Evolutionary conservation across 768 basidiomycete genomes (phyloP), one percentile per base, ranked within the genome.

Genomic region (Macrolepiota albuminosa): DNA sequence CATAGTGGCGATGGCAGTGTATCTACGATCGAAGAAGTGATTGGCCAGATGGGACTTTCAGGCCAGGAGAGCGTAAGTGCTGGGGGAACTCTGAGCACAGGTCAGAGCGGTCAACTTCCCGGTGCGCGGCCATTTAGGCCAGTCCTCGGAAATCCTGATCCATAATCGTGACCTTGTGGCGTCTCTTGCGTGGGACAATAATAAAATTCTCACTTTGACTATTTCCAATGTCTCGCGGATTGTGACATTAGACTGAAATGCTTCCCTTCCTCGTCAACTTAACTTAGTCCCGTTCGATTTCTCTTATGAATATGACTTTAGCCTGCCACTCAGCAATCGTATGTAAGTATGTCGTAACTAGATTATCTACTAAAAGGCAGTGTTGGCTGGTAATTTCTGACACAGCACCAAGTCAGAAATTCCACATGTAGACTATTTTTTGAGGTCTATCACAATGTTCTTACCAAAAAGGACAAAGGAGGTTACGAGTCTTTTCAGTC

Each of bases 11-110:
- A 61, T 9, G 61, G 57, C 4, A 68, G 64, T 54, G 57, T 66
- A 24, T 64, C 66, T 24, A 63, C 59, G 1, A 66, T 70, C 46
- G 69, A 67, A 36, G 69, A 69, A 26, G 61, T 70, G 21, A 58
- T 69, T 18, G 60, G 54, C 37, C 63, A 68, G 16, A 67, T 69
- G 65, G 66, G 64, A 7, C 36, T 68, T 36, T 63, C 16, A 24
- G 29, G 31, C 21, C 40, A 40, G 31, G 61, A 59, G 6, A 60
- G 61, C 10, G 54, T 54, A 51, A 61, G 67, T 57, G 59, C 42
- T 26, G 63, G 63, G 1, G 63, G 65, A 14, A 69, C 67, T 4
- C 57, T 71, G 6, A 59, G 56, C 34, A 69, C 67, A 29, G 70
- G 67, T 8, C 59, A 62, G 59, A 69, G 67, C n/a, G 54, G 29